Percentiles rank a stretch among this genome's conserved stretches.
Evolutionary conservation across 495 filamentous ascomycete species (phyloP).

Genomic region (Xylaria cubensis): DNA sequence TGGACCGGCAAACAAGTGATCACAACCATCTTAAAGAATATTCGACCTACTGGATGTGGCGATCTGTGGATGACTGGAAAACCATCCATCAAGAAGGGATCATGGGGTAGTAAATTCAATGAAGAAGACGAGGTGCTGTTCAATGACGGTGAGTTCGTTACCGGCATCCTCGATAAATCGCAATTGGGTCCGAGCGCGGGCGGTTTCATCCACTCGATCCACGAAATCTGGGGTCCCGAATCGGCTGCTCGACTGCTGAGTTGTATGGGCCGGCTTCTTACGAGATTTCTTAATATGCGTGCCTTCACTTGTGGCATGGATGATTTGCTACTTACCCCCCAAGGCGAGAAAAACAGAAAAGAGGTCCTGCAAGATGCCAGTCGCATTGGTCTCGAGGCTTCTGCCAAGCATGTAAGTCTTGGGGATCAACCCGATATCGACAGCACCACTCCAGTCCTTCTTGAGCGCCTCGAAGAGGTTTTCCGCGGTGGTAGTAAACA

Average conservation of each 20-base stretch:
- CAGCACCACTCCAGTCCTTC: conserved; percentile 71
- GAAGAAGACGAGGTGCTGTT: conserved; percentile 84
- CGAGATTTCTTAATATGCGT: conserved; percentile 87
- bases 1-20: conserved; percentile 99
- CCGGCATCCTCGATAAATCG: conserved; percentile 93
- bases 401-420: conserved; percentile 90
- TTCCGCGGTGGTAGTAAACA: conserved; percentile 90
- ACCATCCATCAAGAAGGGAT: conserved; percentile 74
- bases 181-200: conserved; percentile 88
- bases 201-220: conserved; percentile 88
- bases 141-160: conserved; percentile 83
- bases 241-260: conserved; percentile 85
- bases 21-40: conserved; percentile 91
- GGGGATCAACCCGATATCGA: conserved; percentile 62
- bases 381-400: conserved; percentile 80
- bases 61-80: conserved; percentile 81
- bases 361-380: conserved; percentile 72
- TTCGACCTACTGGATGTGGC: conserved; percentile 73
- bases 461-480: conserved; percentile 83
- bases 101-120: conserved; percentile 67
- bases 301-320: conserved; percentile 98
- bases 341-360: conserved; percentile 75
- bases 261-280: conserved; percentile 87
- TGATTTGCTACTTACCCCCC: conserved; percentile 83
- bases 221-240: conserved; percentile 91